Base-by-base conservation (phyloP, 345 rosid species). In the Moricandia arvensis region DNA sequence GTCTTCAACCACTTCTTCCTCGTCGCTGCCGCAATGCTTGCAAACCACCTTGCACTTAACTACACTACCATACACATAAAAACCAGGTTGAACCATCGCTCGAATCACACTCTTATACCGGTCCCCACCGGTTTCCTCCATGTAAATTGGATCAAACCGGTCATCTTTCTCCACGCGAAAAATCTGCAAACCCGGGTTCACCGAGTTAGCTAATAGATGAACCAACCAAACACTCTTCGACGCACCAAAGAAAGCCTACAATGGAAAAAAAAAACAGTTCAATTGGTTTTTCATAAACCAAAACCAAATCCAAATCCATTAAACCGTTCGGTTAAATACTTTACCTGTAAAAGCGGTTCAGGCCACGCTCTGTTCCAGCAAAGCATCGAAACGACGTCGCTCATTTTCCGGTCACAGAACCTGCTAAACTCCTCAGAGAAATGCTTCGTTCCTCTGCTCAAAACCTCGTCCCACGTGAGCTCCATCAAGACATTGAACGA, bases 341-440 rank as follows among this genome's bases (percentile, higher is more conserved):
- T 60, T 71, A 79, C 93, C 79, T 90, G 96, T 77, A 92, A 69
- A 54, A 95, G 63, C 21, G 93, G 88, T 80, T 95, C 98, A 27
- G 97, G 86, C 99, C 99, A 95, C 9, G 97, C 93, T 74, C 86
- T 77, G 74, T 83, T 88, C 93, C 97, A 92, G 4, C 88, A 87
- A 80, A 95, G 78, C 97, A 87, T 83, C 3, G 84, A 83, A 58
- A 88, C 90, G 75, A 95, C 91, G 66, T 92, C 97, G 30, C 89
- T 92, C 98, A 92, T 92, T 77, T 92, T 92, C 84, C 93, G 71
- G 31, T 95, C 99, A 77, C 97, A 90, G 51, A 90, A 92, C 71
- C 78, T 71, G 79, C 99, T 92, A 43, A 92, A 95, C 43, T 89
- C 93, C 70, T 90, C 98, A 16, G 93, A 89, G 87, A 89, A 92